A percentile compares a stretch with the other conserved stretches of the same genome.
Conservation (phyloP, 2,329 filamentous ascomycete genomes). For the Thelonectria olida region DNA sequence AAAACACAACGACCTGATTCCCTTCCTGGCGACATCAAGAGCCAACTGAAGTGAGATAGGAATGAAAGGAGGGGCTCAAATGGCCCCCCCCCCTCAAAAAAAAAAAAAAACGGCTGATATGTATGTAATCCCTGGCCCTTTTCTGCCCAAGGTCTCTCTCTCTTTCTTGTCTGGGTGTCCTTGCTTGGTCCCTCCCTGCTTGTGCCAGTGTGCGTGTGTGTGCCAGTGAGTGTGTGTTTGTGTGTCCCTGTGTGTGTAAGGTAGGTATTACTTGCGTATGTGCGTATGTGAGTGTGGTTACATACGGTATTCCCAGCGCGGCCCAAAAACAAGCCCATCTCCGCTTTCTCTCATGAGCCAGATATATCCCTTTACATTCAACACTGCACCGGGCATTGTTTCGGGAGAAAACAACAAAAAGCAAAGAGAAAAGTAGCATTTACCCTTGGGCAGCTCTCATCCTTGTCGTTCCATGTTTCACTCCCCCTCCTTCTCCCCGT, state of each 20-base stretch:
- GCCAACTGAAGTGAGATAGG: background rate
- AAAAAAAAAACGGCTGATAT: background rate
- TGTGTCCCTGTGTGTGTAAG: background rate
- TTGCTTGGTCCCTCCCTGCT: too few relatives aligned
- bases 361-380: conserved; percentile 1
- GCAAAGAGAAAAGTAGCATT: background rate
- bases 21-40: background rate
- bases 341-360: conserved; percentile 1
- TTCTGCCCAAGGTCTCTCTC: background rate
- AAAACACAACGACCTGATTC: background rate
- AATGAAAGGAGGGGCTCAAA: too few relatives aligned
- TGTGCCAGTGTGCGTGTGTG: too few relatives aligned
- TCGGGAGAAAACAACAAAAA: background rate
- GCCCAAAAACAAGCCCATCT: conserved; percentile 7
- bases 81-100: too few relatives aligned
- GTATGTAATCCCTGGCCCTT: background rate
- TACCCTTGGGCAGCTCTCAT: background rate
- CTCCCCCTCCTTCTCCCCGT: background rate
- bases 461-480: background rate
- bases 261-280: conserved; percentile 9
- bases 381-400: background rate
- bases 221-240: too few relatives aligned
- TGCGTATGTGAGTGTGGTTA: conserved; percentile 27
- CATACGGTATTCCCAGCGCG: conserved; percentile 7
- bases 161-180: too few relatives aligned